phyloP scores from a whole-genome alignment of 176 grass and related monocot genomes.

The Zizania latifolia region DNA sequence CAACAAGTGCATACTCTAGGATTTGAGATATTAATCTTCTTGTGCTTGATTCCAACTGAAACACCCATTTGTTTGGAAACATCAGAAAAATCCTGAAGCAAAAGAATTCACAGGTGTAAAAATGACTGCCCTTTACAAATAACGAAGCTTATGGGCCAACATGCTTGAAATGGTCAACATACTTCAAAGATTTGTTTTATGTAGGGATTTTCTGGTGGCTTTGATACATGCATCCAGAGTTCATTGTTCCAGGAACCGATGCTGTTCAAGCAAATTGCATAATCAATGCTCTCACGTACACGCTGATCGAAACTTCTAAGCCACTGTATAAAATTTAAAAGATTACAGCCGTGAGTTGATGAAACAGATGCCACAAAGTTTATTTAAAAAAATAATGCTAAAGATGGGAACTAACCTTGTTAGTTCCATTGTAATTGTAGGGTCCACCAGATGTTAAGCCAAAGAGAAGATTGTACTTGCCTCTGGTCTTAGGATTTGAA shows the following conservation, averaged over 20 bases:
- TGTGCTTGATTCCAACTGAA: slow-evolving; percentile 89
- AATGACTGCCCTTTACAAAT: neutral
- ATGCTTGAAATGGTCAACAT: slow-evolving; percentile 19
- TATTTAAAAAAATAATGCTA: neutral
- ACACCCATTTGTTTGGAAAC: slow-evolving; percentile 77
- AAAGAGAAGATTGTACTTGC: slow-evolving; percentile 96
- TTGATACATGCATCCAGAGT: slow-evolving; percentile 95
- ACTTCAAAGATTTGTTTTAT: slow-evolving; percentile 97
- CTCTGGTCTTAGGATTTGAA: slow-evolving; percentile 91
- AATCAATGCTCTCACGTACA: slow-evolving; percentile 88
- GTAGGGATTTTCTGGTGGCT: slow-evolving; percentile 91
- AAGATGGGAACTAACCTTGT: slow-evolving; percentile 50
- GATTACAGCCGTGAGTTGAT: slow-evolving; percentile 13
- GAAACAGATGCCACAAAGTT: slow-evolving; percentile 11
- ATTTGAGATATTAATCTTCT: slow-evolving; percentile 98
- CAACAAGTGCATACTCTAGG: slow-evolving; percentile 60
- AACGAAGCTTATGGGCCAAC: slow-evolving; percentile 10
- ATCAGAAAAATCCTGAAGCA: slow-evolving; percentile 69
- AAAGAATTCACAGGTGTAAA: slow-evolving; percentile 20
- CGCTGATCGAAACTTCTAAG: slow-evolving; percentile 97
- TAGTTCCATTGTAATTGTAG: slow-evolving; percentile 97
- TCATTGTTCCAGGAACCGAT: slow-evolving; percentile 86
- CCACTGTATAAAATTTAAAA: slow-evolving; percentile 55
- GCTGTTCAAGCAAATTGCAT: slow-evolving; percentile 95
- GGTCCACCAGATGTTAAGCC: slow-evolving; percentile 94